phyloP scores from a whole-genome alignment of 2,329 filamentous ascomycete genomes.

The Claviceps capensis region DNA sequence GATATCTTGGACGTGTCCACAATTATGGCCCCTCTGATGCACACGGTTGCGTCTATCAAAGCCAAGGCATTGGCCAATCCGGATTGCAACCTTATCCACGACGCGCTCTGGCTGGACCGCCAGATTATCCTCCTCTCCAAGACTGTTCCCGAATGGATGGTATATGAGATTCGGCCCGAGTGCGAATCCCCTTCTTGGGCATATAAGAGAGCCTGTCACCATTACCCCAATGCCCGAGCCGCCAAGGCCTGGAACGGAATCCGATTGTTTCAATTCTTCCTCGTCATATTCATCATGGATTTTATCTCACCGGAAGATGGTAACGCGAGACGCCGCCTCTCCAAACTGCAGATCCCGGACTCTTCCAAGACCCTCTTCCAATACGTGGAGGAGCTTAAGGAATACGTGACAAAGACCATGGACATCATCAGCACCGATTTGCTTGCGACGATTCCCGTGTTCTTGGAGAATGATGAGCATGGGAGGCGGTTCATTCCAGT shows the following conservation, averaged over 20 bases:
- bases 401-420: conserved; percentile 8
- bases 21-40: not conserved
- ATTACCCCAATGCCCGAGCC: conserved; percentile 10
- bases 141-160: not conserved
- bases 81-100: conserved; percentile 5
- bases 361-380: not conserved
- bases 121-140: conserved; percentile 5
- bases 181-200: conserved; percentile 6
- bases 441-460: conserved; percentile 11
- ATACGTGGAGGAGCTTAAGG: conserved; percentile 2
- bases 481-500: conserved; percentile 9
- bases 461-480: conserved; percentile 4
- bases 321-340: not conserved
- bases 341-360: not conserved
- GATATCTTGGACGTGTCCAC: not conserved
- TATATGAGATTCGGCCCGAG: conserved; percentile 1
- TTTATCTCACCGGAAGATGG: not conserved
- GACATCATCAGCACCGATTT: conserved; percentile 9
- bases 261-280: not conserved
- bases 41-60: conserved; percentile 6
- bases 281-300: not conserved
- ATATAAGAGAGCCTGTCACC: conserved; percentile 7
- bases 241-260: not conserved
- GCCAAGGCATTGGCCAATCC: not conserved
- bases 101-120: conserved; percentile 11